Evolutionary conservation across 2,329 filamentous ascomycete genomes (phyloP).

Genomic region (Aphanoascus verrucosus): DNA sequence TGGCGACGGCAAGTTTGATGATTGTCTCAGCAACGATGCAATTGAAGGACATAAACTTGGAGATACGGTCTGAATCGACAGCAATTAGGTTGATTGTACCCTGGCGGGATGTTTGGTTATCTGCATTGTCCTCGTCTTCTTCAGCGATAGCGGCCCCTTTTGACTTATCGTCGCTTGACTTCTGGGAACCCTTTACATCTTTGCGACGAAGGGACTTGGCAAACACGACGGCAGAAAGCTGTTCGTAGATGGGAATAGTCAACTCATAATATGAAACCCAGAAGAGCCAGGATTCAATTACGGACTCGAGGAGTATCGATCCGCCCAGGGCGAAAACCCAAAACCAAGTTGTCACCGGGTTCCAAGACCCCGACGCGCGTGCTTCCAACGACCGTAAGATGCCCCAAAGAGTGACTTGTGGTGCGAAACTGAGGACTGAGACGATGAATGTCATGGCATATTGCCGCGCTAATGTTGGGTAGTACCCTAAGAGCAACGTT

Average conservation of each 20-base stretch:
- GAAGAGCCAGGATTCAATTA: slow-evolving; percentile 54
- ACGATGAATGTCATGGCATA: slow-evolving; percentile 46
- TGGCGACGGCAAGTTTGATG: slow-evolving; percentile 55
- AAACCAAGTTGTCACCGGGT: slow-evolving; percentile 50
- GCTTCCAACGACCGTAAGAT: slow-evolving; percentile 56
- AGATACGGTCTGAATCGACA: slow-evolving; percentile 60
- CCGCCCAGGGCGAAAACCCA: slow-evolving; percentile 57
- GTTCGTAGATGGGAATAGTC: slow-evolving; percentile 55
- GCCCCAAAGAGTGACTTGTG: slow-evolving; percentile 57
- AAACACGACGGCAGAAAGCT: slow-evolving; percentile 63
- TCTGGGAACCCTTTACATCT: slow-evolving; percentile 54
- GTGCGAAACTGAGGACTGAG: slow-evolving; percentile 54
- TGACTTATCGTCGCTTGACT: slow-evolving; percentile 26
- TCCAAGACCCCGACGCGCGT: slow-evolving; percentile 36
- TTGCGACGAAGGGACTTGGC: slow-evolving; percentile 67
- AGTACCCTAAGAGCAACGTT: slow-evolving; percentile 50
- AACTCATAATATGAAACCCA: slow-evolving; percentile 57
- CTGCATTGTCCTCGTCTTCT: slow-evolving; percentile 26
- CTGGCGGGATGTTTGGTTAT: slow-evolving; percentile 52
- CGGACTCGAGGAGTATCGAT: slow-evolving; percentile 45
- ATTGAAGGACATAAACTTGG: slow-evolving; percentile 57
- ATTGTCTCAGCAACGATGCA: slow-evolving; percentile 53
- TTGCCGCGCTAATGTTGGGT: slow-evolving; percentile 47
- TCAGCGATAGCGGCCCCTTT: slow-evolving; percentile 18
- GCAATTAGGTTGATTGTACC: slow-evolving; percentile 67